phyloP scores from a whole-genome alignment of 2,329 filamentous ascomycete species.

The Aspergillus sp. region DNA sequence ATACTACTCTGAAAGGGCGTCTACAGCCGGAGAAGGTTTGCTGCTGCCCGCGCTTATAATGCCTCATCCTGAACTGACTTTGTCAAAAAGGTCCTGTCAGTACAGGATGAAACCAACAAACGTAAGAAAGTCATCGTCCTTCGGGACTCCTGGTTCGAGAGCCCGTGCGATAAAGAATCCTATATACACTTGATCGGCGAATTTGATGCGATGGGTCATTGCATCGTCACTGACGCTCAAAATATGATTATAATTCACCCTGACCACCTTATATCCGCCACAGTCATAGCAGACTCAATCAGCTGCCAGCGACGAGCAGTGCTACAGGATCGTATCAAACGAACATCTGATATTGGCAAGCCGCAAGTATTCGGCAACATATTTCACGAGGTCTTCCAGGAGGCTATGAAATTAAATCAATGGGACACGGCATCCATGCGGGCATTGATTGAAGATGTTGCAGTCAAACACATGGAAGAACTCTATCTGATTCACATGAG shows the following conservation, averaged over 20 bases:
- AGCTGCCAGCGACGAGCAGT: constrained; percentile 87
- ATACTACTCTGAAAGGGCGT: constrained; percentile 62
- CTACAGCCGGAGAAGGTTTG: constrained; percentile 70
- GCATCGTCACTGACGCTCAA: constrained; percentile 77
- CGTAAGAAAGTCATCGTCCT: constrained; percentile 69
- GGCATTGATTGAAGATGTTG: constrained; percentile 64
- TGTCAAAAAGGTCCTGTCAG: constrained; percentile 66
- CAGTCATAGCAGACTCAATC: constrained; percentile 95
- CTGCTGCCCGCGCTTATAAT: not conserved
- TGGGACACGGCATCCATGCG: constrained; percentile 73
- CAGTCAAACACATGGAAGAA: constrained; percentile 81
- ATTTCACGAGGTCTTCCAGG: constrained; percentile 92
- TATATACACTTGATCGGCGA: constrained; percentile 85
- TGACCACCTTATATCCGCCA: constrained; percentile 92
- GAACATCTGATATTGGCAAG: constrained; percentile 74
- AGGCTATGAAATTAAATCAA: constrained; percentile 76
- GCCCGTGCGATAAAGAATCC: constrained; percentile 69
- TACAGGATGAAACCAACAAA: constrained; percentile 74
- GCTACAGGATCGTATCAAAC: constrained; percentile 91
- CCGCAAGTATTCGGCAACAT: constrained; percentile 90
- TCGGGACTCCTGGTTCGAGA: constrained; percentile 84
- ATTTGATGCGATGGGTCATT: constrained; percentile 69
- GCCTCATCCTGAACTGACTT: constrained; percentile 19
- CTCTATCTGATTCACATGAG: constrained; percentile 83
- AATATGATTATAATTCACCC: constrained; percentile 91